Conservation (phyloP, 176 grass and related monocot species). For the Rhipidocladum racemiflorum region DNA sequence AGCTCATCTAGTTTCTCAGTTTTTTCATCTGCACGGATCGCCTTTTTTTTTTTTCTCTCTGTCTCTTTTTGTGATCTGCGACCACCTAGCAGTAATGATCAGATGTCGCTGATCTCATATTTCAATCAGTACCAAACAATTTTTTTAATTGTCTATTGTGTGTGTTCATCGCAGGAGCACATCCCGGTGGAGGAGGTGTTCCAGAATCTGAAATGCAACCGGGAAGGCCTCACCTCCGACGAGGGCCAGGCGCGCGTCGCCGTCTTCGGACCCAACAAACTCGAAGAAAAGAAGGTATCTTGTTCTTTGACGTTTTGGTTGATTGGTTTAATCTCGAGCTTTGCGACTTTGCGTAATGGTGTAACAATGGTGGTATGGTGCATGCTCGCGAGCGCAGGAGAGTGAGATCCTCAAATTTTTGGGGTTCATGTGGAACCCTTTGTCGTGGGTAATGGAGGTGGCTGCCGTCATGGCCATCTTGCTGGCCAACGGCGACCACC, state of each 20-base stretch:
- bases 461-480: slow-evolving; percentile 90
- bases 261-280: slow-evolving; percentile 92
- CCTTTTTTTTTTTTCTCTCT: background rate
- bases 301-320: background rate
- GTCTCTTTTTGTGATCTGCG: slow-evolving; percentile 29
- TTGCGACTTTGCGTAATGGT: background rate
- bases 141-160: background rate
- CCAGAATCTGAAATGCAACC: slow-evolving; percentile 63
- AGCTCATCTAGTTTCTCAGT: background rate
- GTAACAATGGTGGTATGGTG: background rate
- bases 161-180: slow-evolving; percentile 49
- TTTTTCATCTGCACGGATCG: background rate
- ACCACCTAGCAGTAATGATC: background rate
- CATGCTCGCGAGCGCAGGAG: slow-evolving; percentile 41
- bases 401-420: slow-evolving; percentile 85
- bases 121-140: background rate
- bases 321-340: background rate
- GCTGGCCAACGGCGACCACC: slow-evolving; percentile 59
- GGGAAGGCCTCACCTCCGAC: slow-evolving; percentile 48
- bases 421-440: slow-evolving; percentile 97
- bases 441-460: slow-evolving; percentile 97
- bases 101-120: background rate
- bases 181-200: slow-evolving; percentile 93
- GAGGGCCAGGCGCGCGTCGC: slow-evolving; percentile 53
- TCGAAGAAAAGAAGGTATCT: slow-evolving; percentile 85